phyloP scores from a whole-genome alignment of 2,329 filamentous ascomycete species.

The Scleromitrula shiraiana region DNA sequence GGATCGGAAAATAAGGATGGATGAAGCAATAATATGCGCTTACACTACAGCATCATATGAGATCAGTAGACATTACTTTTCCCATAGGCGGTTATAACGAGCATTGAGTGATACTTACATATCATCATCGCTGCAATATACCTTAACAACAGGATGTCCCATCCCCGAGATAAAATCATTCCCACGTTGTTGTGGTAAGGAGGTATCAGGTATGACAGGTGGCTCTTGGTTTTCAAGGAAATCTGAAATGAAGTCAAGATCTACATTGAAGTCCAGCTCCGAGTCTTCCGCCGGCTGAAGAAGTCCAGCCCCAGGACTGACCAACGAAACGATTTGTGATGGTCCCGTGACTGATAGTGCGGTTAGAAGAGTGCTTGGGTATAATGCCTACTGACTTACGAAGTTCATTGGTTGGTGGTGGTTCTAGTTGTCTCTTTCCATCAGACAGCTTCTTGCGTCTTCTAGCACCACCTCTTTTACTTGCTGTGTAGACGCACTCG shows the following conservation, averaged over 20 bases:
- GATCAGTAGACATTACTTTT: not conserved
- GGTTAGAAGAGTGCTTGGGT: not conserved
- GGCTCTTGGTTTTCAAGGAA: not conserved
- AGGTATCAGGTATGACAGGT: constrained; percentile 11
- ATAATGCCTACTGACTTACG: not conserved
- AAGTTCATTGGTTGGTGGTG: constrained; percentile 3
- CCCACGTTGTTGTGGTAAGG: constrained; percentile 11
- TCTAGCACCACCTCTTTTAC: constrained; percentile 25
- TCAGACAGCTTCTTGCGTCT: constrained; percentile 16
- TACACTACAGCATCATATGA: constrained; percentile 28
- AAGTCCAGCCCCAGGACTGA: constrained; percentile 3
- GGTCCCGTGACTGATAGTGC: not conserved
- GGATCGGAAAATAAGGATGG: constrained; percentile 42
- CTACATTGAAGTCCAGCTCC: constrained; percentile 1
- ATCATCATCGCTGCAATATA: constrained; percentile 22
- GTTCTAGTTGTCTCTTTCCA: not conserved
- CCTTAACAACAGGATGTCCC: constrained; percentile 11
- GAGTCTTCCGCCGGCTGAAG: constrained; percentile 1
- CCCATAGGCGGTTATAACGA: not conserved
- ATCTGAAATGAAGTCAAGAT: not conserved
- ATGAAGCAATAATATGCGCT: constrained; percentile 46
- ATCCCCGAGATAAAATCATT: not conserved
- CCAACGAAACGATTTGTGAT: constrained; percentile 3
- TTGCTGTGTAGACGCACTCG: constrained; percentile 25
- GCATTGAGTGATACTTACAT: constrained; percentile 24